These are phyloP conservation scores for Porpolomopsis calyptriformis DNA, from an alignment of 768 basidiomycete genomes.

Conservation along the genomic window DNA sequence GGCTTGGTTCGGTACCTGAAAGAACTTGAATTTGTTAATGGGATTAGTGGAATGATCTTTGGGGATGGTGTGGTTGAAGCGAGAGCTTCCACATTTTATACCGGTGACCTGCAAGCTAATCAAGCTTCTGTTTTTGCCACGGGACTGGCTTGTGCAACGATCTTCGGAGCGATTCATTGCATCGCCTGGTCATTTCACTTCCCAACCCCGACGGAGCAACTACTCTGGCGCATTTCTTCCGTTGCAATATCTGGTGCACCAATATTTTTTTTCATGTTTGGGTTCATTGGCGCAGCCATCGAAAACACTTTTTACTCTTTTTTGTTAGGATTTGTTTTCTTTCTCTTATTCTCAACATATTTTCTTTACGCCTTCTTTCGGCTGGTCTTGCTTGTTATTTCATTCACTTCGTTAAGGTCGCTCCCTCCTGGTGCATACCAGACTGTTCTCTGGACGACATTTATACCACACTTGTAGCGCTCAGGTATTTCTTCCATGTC, in stretches of 20 bases:
- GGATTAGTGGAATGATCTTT: neutral
- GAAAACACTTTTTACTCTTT: neutral
- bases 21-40: neutral
- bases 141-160: conserved; percentile 3
- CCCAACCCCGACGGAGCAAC: conserved; percentile 12
- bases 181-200: conserved; percentile 21
- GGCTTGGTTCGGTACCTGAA: neutral
- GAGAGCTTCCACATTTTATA: neutral
- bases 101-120: neutral
- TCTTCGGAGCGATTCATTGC: conserved; percentile 20
- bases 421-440: conserved; percentile 9
- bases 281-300: neutral
- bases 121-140: neutral
- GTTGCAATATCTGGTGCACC: conserved; percentile 11
- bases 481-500: too few relatives aligned
- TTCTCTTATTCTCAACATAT: neutral
- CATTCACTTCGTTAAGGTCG: conserved; percentile 6
- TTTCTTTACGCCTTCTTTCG: conserved; percentile 12
- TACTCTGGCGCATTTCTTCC: conserved; percentile 17
- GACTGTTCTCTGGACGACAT: conserved; percentile 12
- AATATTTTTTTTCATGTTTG: neutral
- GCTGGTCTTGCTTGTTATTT: conserved; percentile 5
- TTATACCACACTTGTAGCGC: conserved; percentile 11
- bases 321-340: neutral
- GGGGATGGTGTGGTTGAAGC: neutral